These are phyloP conservation scores for Diatrype stigma DNA, from an alignment of 2,329 filamentous ascomycete genomes.

Conservation along the genomic window DNA sequence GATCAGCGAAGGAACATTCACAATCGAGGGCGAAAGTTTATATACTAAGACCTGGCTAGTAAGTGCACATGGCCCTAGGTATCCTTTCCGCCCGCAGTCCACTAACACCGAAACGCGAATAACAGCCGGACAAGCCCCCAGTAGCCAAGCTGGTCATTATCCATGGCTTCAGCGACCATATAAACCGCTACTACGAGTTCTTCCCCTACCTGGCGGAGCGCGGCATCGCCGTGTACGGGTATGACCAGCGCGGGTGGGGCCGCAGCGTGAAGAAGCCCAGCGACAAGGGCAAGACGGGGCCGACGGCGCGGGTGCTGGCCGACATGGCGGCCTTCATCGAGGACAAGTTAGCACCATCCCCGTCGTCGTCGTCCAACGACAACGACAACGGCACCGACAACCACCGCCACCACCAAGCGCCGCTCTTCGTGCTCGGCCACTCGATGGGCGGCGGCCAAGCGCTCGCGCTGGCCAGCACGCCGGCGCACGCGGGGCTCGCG, in stretches of 20 bases:
- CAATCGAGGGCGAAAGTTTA: slow-evolving; percentile 40
- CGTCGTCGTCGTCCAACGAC: slow-evolving; percentile 4
- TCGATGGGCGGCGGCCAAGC: slow-evolving; percentile 85
- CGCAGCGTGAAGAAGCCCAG: slow-evolving; percentile 58
- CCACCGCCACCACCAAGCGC: slow-evolving; percentile 33
- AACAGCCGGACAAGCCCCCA: slow-evolving; percentile 49
- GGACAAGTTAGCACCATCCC: slow-evolving; percentile 43
- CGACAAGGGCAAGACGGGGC: slow-evolving; percentile 69
- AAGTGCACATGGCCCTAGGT: slow-evolving; percentile 23
- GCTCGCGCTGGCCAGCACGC: slow-evolving; percentile 54
- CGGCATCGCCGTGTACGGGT: slow-evolving; percentile 71
- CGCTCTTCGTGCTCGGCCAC: slow-evolving; percentile 83
- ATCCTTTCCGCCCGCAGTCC: background rate
- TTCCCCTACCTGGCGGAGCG: slow-evolving; percentile 65
- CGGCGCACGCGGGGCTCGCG: slow-evolving; percentile 50
- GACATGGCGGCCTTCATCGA: slow-evolving; percentile 76
- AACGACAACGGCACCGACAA: too few species aligned
- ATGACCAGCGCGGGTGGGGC: slow-evolving; percentile 91
- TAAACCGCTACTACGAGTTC: slow-evolving; percentile 71
- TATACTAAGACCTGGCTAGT: slow-evolving; percentile 59
- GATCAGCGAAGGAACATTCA: slow-evolving; percentile 47
- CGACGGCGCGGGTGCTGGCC: slow-evolving; percentile 66
- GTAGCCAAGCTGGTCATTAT: slow-evolving; percentile 75
- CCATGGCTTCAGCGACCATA: slow-evolving; percentile 87
- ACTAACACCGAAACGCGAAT: background rate